Evolutionary conservation across 768 basidiomycete genomes (phyloP), one percentile per base, ranked within the genome.

Genomic region (Leccinum disarticulatum): DNA sequence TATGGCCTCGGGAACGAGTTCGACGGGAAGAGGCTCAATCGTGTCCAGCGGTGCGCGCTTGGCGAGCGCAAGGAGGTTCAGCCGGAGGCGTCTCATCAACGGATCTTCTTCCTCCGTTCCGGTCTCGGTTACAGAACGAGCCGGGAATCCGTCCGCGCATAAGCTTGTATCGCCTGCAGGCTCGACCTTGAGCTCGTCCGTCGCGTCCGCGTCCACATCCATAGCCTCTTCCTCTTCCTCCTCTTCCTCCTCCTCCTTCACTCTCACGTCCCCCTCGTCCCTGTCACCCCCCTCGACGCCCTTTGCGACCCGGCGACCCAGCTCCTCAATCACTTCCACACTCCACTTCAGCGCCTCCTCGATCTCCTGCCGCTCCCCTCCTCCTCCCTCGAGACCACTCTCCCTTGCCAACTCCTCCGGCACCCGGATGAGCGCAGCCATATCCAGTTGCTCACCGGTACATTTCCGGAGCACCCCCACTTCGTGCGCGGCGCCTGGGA

Each of bases 31-130:
- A 31, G 77, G 78, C 15, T 85, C 86, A 55, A 90, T 87, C 59
- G 81, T 84, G 65, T 90, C 87, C 61, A 91, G 68, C 2, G 91
- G 91, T 10, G 89, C 89, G 6, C 89, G 81, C 68, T 91, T 90
- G 58, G 88, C 87, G 35, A 93, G 77, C 2, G 90, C 89, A 28
- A 93, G 79, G 30, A 93, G 76, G 68, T 90, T 91, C 63, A 92
- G 76, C 41, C 90, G 81, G 52, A 91, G 75, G 55, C 85, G 81
- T 56, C 81, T 80, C 66, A 86, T 52, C 17, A 76, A 64, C 3
- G 81, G 77, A 57, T 87, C 83, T 68, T 87, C 83, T 68, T 87
- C 87, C 19, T 62, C 64, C 43, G 6, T 15, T 5, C 51, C 53
- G 5, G 28, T 55, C 1, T 58, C 64, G 13, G 14, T 1, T 19